A percentile compares a stretch with the other conserved stretches of the same genome.
Conservation (phyloP, 2,329 filamentous ascomycete genomes). For the Chaetoscypha palmicola region DNA sequence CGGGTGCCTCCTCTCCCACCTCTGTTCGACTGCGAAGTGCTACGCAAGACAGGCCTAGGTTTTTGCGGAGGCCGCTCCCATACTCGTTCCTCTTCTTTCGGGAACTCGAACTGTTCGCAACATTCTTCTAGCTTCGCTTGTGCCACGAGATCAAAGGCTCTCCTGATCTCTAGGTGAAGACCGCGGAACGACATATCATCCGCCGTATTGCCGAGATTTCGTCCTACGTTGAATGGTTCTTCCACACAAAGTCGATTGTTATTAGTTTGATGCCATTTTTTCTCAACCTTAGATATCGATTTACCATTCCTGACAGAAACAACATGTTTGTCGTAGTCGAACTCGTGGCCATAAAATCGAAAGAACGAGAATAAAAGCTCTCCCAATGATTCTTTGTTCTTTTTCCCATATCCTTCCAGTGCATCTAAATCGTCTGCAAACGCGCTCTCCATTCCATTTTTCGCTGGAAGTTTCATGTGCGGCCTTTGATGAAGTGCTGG, state of each 20-base stretch:
- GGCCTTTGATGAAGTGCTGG: conserved; percentile 75
- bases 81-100: conserved; percentile 59
- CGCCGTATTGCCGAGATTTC: conserved; percentile 92
- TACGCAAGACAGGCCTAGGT: conserved; percentile 45
- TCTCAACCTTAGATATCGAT: conserved; percentile 72
- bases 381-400: conserved; percentile 76
- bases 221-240: conserved; percentile 84
- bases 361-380: conserved; percentile 94
- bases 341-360: conserved; percentile 85
- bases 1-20: conserved; percentile 24
- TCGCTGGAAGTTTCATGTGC: conserved; percentile 51
- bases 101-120: conserved; percentile 83
- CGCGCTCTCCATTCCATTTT: conserved; percentile 61
- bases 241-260: conserved; percentile 91
- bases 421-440: conserved; percentile 84
- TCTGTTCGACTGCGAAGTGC: conserved; percentile 49
- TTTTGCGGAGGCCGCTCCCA: conserved; percentile 51
- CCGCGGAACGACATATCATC: conserved; percentile 92
- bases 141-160: conserved; percentile 77
- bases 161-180: conserved; percentile 79
- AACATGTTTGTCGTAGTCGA: conserved; percentile 79
- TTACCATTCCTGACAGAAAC: conserved; percentile 80
- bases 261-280: conserved; percentile 74
- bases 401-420: conserved; percentile 64
- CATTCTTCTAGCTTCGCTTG: conserved; percentile 73